Conservation (phyloP, 345 rosid species). For the Eutrema heterophyllum region DNA sequence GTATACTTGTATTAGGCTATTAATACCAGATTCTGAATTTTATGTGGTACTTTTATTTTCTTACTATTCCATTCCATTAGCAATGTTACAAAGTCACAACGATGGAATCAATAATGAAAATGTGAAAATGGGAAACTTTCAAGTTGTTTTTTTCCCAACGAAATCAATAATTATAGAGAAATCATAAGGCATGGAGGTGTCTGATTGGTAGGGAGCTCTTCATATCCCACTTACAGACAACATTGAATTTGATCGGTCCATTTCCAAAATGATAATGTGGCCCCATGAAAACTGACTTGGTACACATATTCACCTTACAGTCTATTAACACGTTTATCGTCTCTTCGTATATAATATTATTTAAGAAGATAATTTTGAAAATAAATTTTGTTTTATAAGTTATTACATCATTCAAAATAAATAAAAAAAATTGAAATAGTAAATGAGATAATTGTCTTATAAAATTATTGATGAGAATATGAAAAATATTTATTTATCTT, state of each 20-base stretch:
- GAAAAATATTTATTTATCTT: too few relatives aligned
- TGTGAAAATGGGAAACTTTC: neutral
- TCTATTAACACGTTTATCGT: slow-evolving; percentile 14
- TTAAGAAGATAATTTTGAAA: too few relatives aligned
- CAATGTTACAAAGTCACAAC: neutral
- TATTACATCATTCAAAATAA: too few relatives aligned
- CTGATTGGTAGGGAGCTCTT: slow-evolving; percentile 32
- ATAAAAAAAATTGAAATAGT: too few relatives aligned
- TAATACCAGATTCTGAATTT: neutral
- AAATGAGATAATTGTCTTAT: too few relatives aligned
- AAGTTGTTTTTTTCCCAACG: neutral
- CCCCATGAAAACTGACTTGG: slow-evolving; percentile 28
- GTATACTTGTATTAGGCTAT: neutral
- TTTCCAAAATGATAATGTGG: slow-evolving; percentile 12
- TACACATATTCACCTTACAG: neutral
- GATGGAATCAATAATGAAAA: neutral
- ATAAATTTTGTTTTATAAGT: too few relatives aligned
- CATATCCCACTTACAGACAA: slow-evolving; percentile 20
- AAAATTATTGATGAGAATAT: too few relatives aligned
- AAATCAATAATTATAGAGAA: slow-evolving; percentile 18
- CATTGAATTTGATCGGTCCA: slow-evolving; percentile 21
- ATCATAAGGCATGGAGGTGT: slow-evolving; percentile 34
- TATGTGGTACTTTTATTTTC: neutral
- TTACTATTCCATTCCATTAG: neutral
- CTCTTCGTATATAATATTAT: neutral